A percentile compares a stretch with the other conserved stretches of the same genome.
Evolutionary conservation across 495 filamentous ascomycete species (phyloP).

Genomic region (Lichenothelia convexa): DNA sequence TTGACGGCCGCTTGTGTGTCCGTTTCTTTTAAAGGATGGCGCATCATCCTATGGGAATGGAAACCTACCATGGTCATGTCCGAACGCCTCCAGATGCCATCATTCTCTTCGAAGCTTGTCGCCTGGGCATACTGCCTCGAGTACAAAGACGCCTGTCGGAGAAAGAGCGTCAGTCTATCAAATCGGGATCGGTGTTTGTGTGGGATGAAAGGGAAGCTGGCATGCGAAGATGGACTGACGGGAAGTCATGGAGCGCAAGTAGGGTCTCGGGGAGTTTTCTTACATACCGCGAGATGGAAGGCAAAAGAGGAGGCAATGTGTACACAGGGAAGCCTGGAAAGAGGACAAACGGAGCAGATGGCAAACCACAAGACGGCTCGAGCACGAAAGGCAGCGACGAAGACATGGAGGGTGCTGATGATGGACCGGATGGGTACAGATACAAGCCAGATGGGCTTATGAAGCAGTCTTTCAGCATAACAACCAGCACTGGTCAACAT

Average conservation of each 20-base stretch:
- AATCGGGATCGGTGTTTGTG: conserved; percentile 91
- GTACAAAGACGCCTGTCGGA: conserved; percentile 89
- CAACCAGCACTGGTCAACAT: conserved; percentile 73
- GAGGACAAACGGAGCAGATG: conserved; percentile 6
- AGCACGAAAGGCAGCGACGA: conserved; percentile 48
- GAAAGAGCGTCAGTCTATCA: conserved; percentile 88
- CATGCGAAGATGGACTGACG: conserved; percentile 96
- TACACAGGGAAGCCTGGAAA: conserved; percentile 24
- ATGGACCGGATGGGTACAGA: conserved; percentile 85
- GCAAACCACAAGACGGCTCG: conserved; percentile 1
- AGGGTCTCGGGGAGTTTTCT: conserved; percentile 94
- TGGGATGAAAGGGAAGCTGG: conserved; percentile 98
- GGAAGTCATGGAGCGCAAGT: conserved; percentile 97
- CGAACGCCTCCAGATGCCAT: conserved; percentile 88
- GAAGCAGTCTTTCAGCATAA: conserved; percentile 99
- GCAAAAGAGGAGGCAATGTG: conserved; percentile 58
- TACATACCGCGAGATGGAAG: conserved; percentile 97
- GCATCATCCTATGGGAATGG: too few species aligned
- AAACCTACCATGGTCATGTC: conserved; percentile 88
- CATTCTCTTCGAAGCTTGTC: conserved; percentile 91
- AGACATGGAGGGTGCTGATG: conserved; percentile 54
- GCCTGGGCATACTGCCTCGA: conserved; percentile 71
- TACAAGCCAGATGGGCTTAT: conserved; percentile 95
- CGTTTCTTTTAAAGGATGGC: too few species aligned
- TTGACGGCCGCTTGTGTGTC: too few species aligned